Base-by-base conservation (phyloP, 306 rosid genomes). In the Pterocarpus santalinus region DNA sequence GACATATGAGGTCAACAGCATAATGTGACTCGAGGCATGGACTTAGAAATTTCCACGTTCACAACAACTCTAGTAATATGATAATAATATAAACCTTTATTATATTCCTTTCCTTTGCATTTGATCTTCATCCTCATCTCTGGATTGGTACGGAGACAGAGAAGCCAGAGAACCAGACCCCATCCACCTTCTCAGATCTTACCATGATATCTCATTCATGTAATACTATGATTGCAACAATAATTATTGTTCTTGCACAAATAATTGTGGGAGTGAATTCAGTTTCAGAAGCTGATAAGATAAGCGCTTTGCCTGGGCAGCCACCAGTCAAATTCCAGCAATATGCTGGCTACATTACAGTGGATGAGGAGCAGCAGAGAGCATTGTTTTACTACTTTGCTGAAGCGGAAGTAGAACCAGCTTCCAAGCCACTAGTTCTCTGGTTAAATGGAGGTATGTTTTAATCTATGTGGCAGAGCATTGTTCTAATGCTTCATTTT, bases 341-440 rank as follows among this genome's bases (percentile, higher is more conserved):
- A 65, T 94, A 92, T 73, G 83, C 89, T 35, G 98, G 98, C 41
- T 92, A 94, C 69, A 88, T 94, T 76, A 84, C 87, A 49, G 91
- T 94, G 63, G 94, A 91, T 78, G 90, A 79, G 7, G 65, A 77
- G 9, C 88, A 89, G 4, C 85, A 88, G 52, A 91, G 87, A 86
- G 85, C 97, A 55, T 86, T 94, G 51, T 94, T 92, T 76, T 94
- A 94, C 72, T 94, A 94, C 81, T 90, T 94, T 80, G 97, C 81
- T 67, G 96, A 94, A 86, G 94, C 96, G 7, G 92, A 90, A 75
- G 43, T 79, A 4, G 89, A 92, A 46, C 94, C 98, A 3, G 75
- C 87, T 86, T 89, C 97, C 43, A 94, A 92, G 86, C 98, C 98
- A n/a, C 77, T 94, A 7, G 98, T 94, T 32, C 96, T 94, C 58